Base-by-base conservation (phyloP, 2,329 filamentous ascomycete genomes). In the Arachnomyces sp. region DNA sequence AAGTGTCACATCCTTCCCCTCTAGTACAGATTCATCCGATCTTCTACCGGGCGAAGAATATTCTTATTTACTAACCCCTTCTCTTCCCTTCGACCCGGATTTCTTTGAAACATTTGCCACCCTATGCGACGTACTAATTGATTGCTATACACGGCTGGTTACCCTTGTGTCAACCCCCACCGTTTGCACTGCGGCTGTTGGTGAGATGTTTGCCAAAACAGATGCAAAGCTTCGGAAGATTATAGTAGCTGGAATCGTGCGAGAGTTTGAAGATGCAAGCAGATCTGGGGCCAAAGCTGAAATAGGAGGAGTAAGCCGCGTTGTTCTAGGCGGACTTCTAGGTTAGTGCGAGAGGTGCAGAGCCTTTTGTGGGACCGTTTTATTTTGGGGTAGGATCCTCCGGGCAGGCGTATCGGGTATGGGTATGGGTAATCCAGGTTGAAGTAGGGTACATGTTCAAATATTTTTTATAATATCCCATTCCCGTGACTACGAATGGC, bases 41-140 rank as follows among this genome's bases (percentile, higher is more conserved):
- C 71, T 87, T 16, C 67, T 84, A 1, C 82, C 84, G 0, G 87
- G 88, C 29, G 88, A 94, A 56, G 86, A 93, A 54, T 98, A 95
- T 60, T 79, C 80, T 0, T 81, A 90, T 59, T 72, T 98, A 2
- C 73, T 95, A 14, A 96, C 90, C n/a, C 92, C 92, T 0, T 82
- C 81, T 12, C 67, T 98, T 35, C 92, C 92, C 0, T 98, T 98
- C 57, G 89, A 96, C 49, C 92, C 92, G 0, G 92, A 98, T 63
- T 98, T 94, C 56, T 92, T 90, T 61, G 88, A 93, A 66, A 95
- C 89, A 0, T 96, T 96, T 66, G 83, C 88, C 11, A 95, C 92
- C 9, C 72, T 98, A 5, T 96, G 92, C 66, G 92, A 98, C 58
- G 86, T 94, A 2, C 68, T 98, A 45, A 93, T 95, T 53, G 92